Conservation (phyloP, 129 eudicot species). For the Flaveria ramosissima region DNA sequence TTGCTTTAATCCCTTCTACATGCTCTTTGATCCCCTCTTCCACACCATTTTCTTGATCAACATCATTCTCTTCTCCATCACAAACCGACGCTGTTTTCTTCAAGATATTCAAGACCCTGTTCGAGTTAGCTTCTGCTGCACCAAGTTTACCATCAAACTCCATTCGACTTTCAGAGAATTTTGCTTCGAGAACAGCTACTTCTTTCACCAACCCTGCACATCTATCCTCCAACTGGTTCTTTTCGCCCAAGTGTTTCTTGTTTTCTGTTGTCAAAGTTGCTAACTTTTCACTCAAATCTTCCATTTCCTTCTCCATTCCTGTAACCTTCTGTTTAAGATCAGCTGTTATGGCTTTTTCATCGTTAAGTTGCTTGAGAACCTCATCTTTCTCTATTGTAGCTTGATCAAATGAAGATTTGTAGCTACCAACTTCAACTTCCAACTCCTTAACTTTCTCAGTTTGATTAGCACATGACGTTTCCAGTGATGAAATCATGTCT, state of each 20-base stretch:
- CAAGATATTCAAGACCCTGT: slow-evolving; percentile 44
- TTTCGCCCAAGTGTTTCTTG: slow-evolving; percentile 35
- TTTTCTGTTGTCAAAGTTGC: slow-evolving; percentile 41
- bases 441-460: slow-evolving; percentile 36
- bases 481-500: slow-evolving; percentile 30
- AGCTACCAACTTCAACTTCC: slow-evolving; percentile 42
- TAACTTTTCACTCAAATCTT: slow-evolving; percentile 35
- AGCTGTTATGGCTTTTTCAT: slow-evolving; percentile 40
- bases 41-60: slow-evolving; percentile 27
- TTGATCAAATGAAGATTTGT: slow-evolving; percentile 37
- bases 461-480: slow-evolving; percentile 34
- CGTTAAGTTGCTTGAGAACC: slow-evolving; percentile 32
- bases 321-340: slow-evolving; percentile 34
- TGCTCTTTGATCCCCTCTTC: slow-evolving; percentile 42
- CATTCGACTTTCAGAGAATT: slow-evolving; percentile 33
- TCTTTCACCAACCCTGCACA: slow-evolving; percentile 41
- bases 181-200: slow-evolving; percentile 40
- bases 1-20: slow-evolving; percentile 48
- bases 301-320: slow-evolving; percentile 44
- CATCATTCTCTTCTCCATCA: not conserved
- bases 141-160: slow-evolving; percentile 40
- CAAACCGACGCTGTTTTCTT: slow-evolving; percentile 39
- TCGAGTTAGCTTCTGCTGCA: slow-evolving; percentile 43
- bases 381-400: slow-evolving; percentile 47
- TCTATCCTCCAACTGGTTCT: slow-evolving; percentile 47